Base-by-base conservation (phyloP, 805 yeast species). In the Candida gorgasii region DNA sequence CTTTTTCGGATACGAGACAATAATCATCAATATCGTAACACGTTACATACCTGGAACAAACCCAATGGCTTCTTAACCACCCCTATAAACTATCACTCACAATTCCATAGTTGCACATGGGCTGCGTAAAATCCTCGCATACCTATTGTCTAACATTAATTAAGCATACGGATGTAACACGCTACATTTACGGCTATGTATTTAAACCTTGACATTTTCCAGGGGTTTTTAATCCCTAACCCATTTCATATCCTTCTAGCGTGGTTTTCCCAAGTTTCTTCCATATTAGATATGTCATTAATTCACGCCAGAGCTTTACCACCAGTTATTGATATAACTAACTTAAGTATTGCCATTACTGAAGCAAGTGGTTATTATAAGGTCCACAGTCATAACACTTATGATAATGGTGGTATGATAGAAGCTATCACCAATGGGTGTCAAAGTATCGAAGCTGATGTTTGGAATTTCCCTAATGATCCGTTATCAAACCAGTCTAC, bases 401-500 rank as follows among this genome's bases (percentile, higher is more conserved):
- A 39, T 32, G 37, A 32, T 19, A 15, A 39, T 19, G 42, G 42
- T 11, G 42, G 42, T 17, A 17, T 32, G 18, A 3, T 39, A 9
- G 19, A 14, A 9, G 87, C 87, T 0, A 55, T 78, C 24, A 58
- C 65, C n/a, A 55, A 72, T 6, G 89, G 89, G 1, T 69, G 76
- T 23, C 68, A 70, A 33, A 76, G 84, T 36, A 68, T 83, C 1
- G 89, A 83, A 60, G 83, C 84, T 12, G 89, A 83, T 52, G 72
- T 81, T 13, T 82, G 84, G 86, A 35, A 16, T n/a, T 38, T 29
- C 19, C 29, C 29, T 3, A 14, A 30, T 20, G 41, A 29, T 27
- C 19, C 28, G 7, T 8, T 14, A 3, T 27, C 34, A 3, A 70
- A 68, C n/a, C n/a, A n/a, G n/a, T n/a, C n/a, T n/a, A n/a, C n/a